Conservation (phyloP, 495 filamentous ascomycete genomes). For the Neurospora terricola region DNA sequence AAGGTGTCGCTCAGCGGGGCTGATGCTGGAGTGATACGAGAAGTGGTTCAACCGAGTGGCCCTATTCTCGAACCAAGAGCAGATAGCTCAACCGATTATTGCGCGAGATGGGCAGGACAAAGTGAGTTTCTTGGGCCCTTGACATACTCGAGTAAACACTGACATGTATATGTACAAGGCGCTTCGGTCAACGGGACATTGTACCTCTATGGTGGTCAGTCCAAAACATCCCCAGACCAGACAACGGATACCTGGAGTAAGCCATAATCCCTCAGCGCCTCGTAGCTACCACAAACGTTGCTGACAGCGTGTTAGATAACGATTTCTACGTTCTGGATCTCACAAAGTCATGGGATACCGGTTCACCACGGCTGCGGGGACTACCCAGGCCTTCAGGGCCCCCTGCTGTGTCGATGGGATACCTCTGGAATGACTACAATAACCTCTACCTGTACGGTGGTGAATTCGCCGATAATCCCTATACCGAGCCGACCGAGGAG, state of each 20-base stretch:
- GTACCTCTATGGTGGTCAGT: constrained; percentile 65
- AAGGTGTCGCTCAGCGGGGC: constrained; percentile 29
- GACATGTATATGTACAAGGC: constrained; percentile 13
- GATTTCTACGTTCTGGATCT: constrained; percentile 58
- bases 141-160: neutral
- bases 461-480: constrained; percentile 52
- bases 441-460: constrained; percentile 65
- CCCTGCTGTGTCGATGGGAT: constrained; percentile 58
- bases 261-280: constrained; percentile 7
- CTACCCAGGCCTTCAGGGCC: constrained; percentile 58
- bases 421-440: constrained; percentile 59
- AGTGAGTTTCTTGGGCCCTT: constrained; percentile 25
- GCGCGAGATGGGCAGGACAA: constrained; percentile 60
- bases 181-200: constrained; percentile 60
- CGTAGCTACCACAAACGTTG: neutral
- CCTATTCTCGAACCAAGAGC: constrained; percentile 27
- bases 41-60: constrained; percentile 10
- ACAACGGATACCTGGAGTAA: constrained; percentile 53
- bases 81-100: constrained; percentile 45
- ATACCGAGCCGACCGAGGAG: constrained; percentile 38
- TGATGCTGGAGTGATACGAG: constrained; percentile 35
- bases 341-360: constrained; percentile 56
- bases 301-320: constrained; percentile 44
- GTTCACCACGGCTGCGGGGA: constrained; percentile 46
- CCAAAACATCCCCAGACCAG: constrained; percentile 43